Base-by-base conservation (phyloP, 2,329 filamentous ascomycete genomes). In the Colletotrichum liriopes region DNA sequence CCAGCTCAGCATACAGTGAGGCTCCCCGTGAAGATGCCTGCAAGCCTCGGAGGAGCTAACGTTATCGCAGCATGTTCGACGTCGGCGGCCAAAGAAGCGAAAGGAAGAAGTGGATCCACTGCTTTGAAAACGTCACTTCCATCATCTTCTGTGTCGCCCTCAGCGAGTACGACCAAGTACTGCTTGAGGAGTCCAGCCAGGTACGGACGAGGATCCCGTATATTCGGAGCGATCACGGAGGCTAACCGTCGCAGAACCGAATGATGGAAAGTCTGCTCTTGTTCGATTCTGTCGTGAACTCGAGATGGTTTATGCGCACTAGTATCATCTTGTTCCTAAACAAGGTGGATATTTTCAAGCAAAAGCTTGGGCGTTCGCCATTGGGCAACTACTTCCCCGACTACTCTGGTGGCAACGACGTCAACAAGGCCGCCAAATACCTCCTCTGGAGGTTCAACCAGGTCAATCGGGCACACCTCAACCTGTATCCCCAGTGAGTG, bases 61-160 rank as follows among this genome's bases (percentile, higher is more conserved):
- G 23, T 12, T n/a, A n/a, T 52, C 65, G 32, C 80, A 98, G 96
- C 86, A 99, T 99, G 96, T 99, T 99, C 81, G 96, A 99, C 82
- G 96, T 99, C 5, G 96, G 96, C 74, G 96, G 96, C 32, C 96
- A 99, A 84, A 89, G 96, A 80, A 98, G 96, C 82, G 96, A 99
- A 84, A 91, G 96, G 74, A 99, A 99, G 87, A 99, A 99, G 86
- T 99, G 96, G 96, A 99, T 99, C 80, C 96, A 99, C 85, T 99
- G 96, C 86, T 99, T 99, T 82, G 96, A 99, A 83, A 98, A 98
- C 78, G 96, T 99, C 78, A 99, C 96, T 54, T 98, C 96, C 5
- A 99, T 99, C 82, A 99, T 99, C 77, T 99, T 99, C 84, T 99
- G 96, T 80, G 96, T 99, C 74, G 96, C 96, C 20, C 86, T 99